Evolutionary conservation across 345 rosid genomes (phyloP).

Genomic region (Boechera divaricarpa): DNA sequence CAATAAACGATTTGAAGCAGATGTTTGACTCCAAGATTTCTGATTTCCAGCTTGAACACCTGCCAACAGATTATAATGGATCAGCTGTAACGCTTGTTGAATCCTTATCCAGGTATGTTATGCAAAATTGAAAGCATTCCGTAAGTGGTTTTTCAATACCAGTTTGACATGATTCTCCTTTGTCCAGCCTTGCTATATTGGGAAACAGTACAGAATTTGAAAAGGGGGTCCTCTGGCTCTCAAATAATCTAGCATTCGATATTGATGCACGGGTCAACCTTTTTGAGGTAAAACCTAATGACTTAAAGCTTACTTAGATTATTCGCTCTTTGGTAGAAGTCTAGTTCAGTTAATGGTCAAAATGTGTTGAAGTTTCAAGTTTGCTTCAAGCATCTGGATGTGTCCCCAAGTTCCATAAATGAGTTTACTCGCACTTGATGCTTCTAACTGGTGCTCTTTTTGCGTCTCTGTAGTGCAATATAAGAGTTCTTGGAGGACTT

Average conservation of each 20-base stretch:
- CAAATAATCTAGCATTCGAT: constrained; percentile 78
- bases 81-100: constrained; percentile 91
- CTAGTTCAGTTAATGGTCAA: constrained; percentile 16
- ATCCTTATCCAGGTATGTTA: constrained; percentile 79
- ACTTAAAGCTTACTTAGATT: neutral
- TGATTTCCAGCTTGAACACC: constrained; percentile 82
- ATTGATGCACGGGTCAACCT: constrained; percentile 90
- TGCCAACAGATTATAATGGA: constrained; percentile 83
- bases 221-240: constrained; percentile 83
- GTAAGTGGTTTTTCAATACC: neutral
- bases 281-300: constrained; percentile 67
- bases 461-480: constrained; percentile 80
- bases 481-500: constrained; percentile 99
- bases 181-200: constrained; percentile 82
- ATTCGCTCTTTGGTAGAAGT: constrained; percentile 2
- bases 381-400: constrained; percentile 7
- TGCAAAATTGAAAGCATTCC: constrained; percentile 19
- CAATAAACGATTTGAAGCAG: neutral
- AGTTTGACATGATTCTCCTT: constrained; percentile 38
- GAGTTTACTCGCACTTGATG: constrained; percentile 22
- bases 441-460: constrained; percentile 44
- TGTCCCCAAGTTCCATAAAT: constrained; percentile 4
- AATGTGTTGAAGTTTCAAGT: constrained; percentile 19
- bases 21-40: constrained; percentile 34
- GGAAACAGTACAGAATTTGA: constrained; percentile 90